Percentiles rank a stretch among this genome's conserved stretches.
Evolutionary conservation across 257 asterid genomes (phyloP).

Genomic region (Rhazya stricta): DNA sequence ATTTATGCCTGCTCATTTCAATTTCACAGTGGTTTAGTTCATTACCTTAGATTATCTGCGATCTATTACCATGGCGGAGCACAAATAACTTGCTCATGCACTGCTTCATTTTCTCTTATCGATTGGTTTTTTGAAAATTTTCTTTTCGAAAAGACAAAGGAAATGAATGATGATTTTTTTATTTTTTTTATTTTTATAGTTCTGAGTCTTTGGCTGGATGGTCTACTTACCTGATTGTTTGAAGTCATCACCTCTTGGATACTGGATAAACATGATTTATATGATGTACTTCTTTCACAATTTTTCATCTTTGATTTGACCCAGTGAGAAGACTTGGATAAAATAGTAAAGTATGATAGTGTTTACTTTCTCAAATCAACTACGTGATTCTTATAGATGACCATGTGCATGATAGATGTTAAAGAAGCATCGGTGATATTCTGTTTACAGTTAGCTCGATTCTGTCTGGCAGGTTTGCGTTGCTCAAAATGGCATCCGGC

Average conservation of each 20-base stretch:
- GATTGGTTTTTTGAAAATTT: neutral
- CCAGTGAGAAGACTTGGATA: neutral
- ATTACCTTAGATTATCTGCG: neutral
- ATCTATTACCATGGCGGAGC: neutral
- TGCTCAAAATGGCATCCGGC: constrained; percentile 46
- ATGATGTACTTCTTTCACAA: neutral
- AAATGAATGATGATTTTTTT: neutral
- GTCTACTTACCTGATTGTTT: neutral
- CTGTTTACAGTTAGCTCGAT: neutral
- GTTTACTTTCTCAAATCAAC: neutral
- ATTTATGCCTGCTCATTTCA: neutral
- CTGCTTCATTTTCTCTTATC: neutral
- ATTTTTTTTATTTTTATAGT: neutral
- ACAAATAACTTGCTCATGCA: neutral
- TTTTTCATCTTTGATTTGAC: neutral
- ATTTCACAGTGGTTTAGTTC: neutral
- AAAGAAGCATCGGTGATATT: neutral
- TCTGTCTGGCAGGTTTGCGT: constrained; percentile 28
- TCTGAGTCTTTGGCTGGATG: neutral
- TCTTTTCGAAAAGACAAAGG: neutral
- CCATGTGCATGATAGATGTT: neutral
- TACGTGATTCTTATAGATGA: neutral
- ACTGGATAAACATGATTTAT: neutral
- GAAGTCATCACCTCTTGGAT: neutral
- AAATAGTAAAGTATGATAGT: neutral